Evolutionary conservation across 2,329 filamentous ascomycete species (phyloP), one percentile per base, ranked within the genome.

Genomic region (Cladophialophora yegresii): DNA sequence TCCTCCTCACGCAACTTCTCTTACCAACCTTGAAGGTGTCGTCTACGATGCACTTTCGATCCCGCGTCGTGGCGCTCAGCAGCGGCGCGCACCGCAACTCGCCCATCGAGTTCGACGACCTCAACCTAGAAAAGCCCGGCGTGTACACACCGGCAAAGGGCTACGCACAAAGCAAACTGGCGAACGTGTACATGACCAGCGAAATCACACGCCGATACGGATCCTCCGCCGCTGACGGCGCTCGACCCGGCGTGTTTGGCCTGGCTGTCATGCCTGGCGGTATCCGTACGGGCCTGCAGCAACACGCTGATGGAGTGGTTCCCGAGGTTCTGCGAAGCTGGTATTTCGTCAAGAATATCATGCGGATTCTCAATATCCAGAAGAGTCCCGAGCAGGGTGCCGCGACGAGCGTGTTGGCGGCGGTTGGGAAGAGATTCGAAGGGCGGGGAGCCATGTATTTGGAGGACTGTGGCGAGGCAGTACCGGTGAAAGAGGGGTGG

Each of bases 1-100:
- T 86, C 74, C 75, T 85, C 0, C 76, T 86, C 13, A 82, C 83
- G 65, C 75, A 82, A 16, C 76, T 84, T 1, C 75, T 86, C 20
- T 80, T 80, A n/a, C 70, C 75, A 0, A 70, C 76, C 0, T 69
- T 85, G 3, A 69, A 83, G 0, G 64, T 72, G 0, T 75, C 75
- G 4, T 69, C 75, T 0, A 79, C 76, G 0, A 72, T 78, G 0
- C 66, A 71, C 0, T 82, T 80, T 61, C 71, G 76, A 4, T 82
- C 79, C 0, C 78, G 84, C 1, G 79, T 85, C 1, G 75, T 86
- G 53, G 72, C 74, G 0, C 70, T 85, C 0, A 76, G 80, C 0
- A 81, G 79, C 1, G 68, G 75, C 0, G 81, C 70, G 1, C 83
- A 85, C 66, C 75, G 77, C 12, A 65, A 67, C 3, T 70, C 70